Base-by-base conservation (phyloP, 163 green algal genomes). In the Scenedesmus sp. region DNA sequence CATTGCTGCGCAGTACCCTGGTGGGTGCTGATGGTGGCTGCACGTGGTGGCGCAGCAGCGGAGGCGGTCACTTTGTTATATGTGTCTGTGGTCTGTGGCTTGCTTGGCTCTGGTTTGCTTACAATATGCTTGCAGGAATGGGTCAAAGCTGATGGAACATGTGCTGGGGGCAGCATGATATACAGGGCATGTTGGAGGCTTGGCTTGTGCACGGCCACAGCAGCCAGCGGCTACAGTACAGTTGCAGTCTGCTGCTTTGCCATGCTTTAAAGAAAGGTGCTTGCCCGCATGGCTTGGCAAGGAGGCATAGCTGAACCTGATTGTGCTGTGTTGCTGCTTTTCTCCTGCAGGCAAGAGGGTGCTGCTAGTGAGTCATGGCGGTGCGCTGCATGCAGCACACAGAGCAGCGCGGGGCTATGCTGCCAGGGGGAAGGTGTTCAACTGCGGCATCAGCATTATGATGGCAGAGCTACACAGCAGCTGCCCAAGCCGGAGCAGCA, bases 341-440 rank as follows among this genome's bases (percentile, higher is more conserved):
- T 57, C 7, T 12, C 56, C 20, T 87, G 46, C 90, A 94, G 93
- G 93, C n/a, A 54, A 92, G 84, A 87, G 84, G 4, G 77, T 94
- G 8, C 76, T 95, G 66, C 15, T 95, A 3, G 88, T 95, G 10
- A 92, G 81, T 12, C 93, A 95, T 56, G 93, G 93, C 3, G 93
- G 93, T 4, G 84, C 88, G 9, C 67, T 95, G 59, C 91, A 95
- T 59, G 52, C 88, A 1, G 57, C 89, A 3, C 91, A 95, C 79
- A 26, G 60, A 5, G 86, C 84, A 16, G 85, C 55, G 1, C 54
- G 76, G 1, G 93, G 93, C 26, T 90, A 86, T 20, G 4, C 60
- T 15, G 90, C 90, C 3, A 87, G 77, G 13, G 90, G 90, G 23
- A 90, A 90, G 73, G 90, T 93, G 8, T 56, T 90, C n/a, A 93